Conservation (phyloP, 2,329 filamentous ascomycete species). For the Penicillium brasilianum region DNA sequence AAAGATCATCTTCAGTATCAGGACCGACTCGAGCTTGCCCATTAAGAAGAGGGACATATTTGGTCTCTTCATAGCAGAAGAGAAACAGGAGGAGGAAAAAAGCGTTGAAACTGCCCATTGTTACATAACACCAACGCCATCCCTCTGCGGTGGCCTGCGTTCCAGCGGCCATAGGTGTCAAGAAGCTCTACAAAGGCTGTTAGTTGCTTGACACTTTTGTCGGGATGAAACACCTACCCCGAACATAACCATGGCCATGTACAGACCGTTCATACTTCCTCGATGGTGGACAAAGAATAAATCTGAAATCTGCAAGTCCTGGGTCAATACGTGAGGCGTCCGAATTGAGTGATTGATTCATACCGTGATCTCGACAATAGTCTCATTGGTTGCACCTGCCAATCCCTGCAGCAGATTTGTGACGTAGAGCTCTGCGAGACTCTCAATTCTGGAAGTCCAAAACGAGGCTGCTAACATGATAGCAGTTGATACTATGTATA, state of each 20-base stretch:
- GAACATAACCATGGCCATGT: constrained; percentile 49
- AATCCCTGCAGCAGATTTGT: constrained; percentile 51
- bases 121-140: constrained; percentile 45
- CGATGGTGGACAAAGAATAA: constrained; percentile 58
- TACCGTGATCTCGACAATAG: constrained; percentile 50
- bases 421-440: constrained; percentile 49
- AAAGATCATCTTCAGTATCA: constrained; percentile 13
- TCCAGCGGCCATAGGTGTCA: constrained; percentile 43
- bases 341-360: constrained; percentile 43
- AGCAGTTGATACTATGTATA: constrained; percentile 52
- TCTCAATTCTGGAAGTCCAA: constrained; percentile 52
- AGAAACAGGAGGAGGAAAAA: constrained; percentile 38
- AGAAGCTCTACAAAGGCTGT: constrained; percentile 31
- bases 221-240: constrained; percentile 40
- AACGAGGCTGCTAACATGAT: constrained; percentile 46
- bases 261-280: constrained; percentile 58
- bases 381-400: constrained; percentile 49
- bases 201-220: not conserved
- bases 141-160: constrained; percentile 40
- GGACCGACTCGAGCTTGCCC: not conserved
- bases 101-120: constrained; percentile 40
- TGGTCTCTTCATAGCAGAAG: constrained; percentile 47
- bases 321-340: not conserved
- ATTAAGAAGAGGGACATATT: constrained; percentile 32
- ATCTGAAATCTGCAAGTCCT: constrained; percentile 46